Evolutionary conservation across 805 yeast species (phyloP), one percentile per base, ranked within the genome.

Genomic region (Yarrowia bubula): DNA sequence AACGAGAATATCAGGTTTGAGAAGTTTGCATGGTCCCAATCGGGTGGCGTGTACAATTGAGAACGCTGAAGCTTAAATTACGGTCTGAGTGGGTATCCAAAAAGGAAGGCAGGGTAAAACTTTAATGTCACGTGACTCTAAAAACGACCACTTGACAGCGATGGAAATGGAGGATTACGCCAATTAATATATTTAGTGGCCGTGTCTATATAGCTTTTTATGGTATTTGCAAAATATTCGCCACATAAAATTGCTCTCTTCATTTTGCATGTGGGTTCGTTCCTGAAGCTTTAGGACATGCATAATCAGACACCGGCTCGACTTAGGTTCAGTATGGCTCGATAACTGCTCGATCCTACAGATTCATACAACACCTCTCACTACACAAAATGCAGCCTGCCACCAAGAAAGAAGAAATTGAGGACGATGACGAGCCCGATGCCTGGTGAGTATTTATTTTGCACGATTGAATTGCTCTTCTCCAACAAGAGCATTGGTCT

Each of bases 381-480:
- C 46, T 43, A 17, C 48, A 41, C 31, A 43, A 42, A 43, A 43
- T 44, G 51, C 51, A 44, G 35, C 57, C 65, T 17, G 65, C 55
- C 28, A 39, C 10, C 5, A 48, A 61, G 41, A 61, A 51, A 43
- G 67, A 65, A 65, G 42, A 50, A 17, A 33, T 71, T 28, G 74
- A 70, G 1, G 82, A 78, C 8, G 88, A 84, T 63, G 87, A 83
- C 61, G 87, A 84, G 66, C 89, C 88, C 0, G 92, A 88, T 71
- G 90, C 82, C 60, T 88, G 92, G 87, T 82, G 70, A 35, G 70
- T 67, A n/a, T 37, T 13, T n/a, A 37, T 9, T 39, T 15, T 31
- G 47, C 13, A 3, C 13, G 41, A 5, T 14, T 15, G 11, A n/a
- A 14, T 15, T 14, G 48, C 18, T n/a, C 13, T 6, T 6, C 28